Evolutionary conservation across 2,329 filamentous ascomycete species (phyloP).

Genomic region (Xylariaceae sp.): DNA sequence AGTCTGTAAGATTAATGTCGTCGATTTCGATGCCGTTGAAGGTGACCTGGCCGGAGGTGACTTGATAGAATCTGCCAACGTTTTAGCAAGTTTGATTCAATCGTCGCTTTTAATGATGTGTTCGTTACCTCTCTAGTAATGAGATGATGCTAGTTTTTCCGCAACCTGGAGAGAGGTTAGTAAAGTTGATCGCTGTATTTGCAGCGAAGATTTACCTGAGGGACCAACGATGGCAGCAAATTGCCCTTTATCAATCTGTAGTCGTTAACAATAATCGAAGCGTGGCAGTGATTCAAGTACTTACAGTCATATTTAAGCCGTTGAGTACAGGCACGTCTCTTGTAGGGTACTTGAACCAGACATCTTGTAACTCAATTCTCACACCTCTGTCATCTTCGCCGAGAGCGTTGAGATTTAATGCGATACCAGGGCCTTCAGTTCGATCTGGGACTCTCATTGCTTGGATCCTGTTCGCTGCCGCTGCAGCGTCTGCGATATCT

Average conservation of each 20-base stretch:
- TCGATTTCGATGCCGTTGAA: constrained; percentile 67
- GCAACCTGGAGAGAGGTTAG: constrained; percentile 48
- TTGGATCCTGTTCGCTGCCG: constrained; percentile 65
- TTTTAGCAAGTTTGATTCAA: constrained; percentile 19
- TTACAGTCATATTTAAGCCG: constrained; percentile 62
- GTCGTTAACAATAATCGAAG: background rate
- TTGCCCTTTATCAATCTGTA: constrained; percentile 66
- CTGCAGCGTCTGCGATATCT: constrained; percentile 63
- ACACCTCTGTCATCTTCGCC: constrained; percentile 55
- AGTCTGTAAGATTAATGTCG: constrained; percentile 63
- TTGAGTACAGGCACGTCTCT: constrained; percentile 63
- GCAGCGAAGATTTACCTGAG: constrained; percentile 54
- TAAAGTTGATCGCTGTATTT: background rate
- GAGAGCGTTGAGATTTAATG: constrained; percentile 45
- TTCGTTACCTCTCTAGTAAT: constrained; percentile 62
- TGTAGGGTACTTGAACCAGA: constrained; percentile 68
- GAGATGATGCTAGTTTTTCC: constrained; percentile 77
- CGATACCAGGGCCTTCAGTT: constrained; percentile 18
- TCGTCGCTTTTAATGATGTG: too few relatives aligned
- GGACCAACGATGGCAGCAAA: constrained; percentile 75
- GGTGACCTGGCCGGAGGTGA: constrained; percentile 67
- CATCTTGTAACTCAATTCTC: constrained; percentile 61
- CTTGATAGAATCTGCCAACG: constrained; percentile 68
- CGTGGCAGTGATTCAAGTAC: background rate
- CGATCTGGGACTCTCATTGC: constrained; percentile 53